Evolutionary conservation across 2,329 filamentous ascomycete species (phyloP).

Genomic region (Aotearoamyces nothofagi): DNA sequence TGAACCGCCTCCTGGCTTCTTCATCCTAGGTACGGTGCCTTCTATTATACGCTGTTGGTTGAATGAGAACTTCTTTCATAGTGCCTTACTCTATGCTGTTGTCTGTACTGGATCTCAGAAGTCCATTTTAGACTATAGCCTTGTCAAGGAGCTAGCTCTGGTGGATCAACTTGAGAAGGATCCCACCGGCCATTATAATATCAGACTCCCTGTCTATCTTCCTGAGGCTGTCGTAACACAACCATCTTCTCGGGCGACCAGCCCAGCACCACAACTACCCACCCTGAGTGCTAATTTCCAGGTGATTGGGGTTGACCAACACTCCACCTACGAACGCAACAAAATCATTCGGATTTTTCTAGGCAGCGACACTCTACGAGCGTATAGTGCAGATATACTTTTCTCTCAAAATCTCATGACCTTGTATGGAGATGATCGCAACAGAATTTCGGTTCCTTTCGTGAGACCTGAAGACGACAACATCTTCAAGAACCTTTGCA

Average conservation of each 20-base stretch:
- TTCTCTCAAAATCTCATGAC: conserved; percentile 87
- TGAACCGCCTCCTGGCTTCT: conserved; percentile 68
- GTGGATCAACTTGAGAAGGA: conserved; percentile 48
- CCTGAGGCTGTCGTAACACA: conserved; percentile 78
- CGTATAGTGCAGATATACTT: conserved; percentile 78
- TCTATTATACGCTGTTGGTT: conserved; percentile 95
- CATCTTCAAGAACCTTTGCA: conserved; percentile 63
- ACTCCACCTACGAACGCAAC: conserved; percentile 31
- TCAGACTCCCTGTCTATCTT: conserved; percentile 73
- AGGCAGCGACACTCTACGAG: conserved; percentile 73
- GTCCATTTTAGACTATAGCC: conserved; percentile 63
- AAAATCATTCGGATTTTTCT: conserved; percentile 73
- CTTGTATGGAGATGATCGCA: conserved; percentile 72
- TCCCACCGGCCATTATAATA: conserved; percentile 48
- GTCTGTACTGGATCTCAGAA: conserved; percentile 84
- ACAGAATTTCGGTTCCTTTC: conserved; percentile 79
- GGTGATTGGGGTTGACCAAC: conserved; percentile 43
- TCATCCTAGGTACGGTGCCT: conserved; percentile 76
- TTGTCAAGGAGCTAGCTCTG: conserved; percentile 63
- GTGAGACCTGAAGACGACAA: conserved; percentile 81
- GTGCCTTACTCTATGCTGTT: conserved; percentile 77
- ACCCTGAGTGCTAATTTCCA: conserved; percentile 69
- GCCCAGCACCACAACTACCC: conserved; percentile 65
- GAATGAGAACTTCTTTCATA: conserved; percentile 77
- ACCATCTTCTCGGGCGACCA: conserved; percentile 55